Evolutionary conservation across 495 filamentous ascomycete genomes (phyloP).

Genomic region (Penicillium subrubescens): DNA sequence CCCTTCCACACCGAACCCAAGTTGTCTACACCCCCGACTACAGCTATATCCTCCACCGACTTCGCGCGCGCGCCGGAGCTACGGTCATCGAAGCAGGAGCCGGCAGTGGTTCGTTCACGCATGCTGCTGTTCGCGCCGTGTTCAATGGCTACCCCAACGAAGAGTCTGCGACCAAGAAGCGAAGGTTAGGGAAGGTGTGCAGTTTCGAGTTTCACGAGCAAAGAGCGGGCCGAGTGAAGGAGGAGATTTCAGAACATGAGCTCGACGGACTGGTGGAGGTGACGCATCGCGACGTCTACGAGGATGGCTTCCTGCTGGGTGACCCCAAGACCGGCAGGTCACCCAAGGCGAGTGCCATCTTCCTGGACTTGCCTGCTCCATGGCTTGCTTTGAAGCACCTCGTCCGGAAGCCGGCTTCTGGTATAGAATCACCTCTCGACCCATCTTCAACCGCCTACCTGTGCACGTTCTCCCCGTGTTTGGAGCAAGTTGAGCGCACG

Average conservation of each 20-base stretch:
- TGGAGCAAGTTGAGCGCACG: constrained; percentile 89
- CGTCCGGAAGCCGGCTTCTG: constrained; percentile 56
- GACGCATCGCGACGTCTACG: constrained; percentile 92
- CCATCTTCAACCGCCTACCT: constrained; percentile 66
- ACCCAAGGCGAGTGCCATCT: constrained; percentile 77
- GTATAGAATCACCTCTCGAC: constrained; percentile 64
- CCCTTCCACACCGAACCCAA: constrained; percentile 90
- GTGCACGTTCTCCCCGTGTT: constrained; percentile 94
- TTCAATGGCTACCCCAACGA: constrained; percentile 73
- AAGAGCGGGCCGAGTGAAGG: constrained; percentile 67
- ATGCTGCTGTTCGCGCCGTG: constrained; percentile 83
- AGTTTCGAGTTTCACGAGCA: constrained; percentile 92
- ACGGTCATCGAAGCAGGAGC: constrained; percentile 90
- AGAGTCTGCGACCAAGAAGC: constrained; percentile 31
- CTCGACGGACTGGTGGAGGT: constrained; percentile 72
- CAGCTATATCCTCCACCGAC: constrained; percentile 88
- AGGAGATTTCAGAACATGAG: constrained; percentile 76
- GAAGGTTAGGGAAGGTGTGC: constrained; percentile 71
- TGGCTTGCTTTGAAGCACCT: constrained; percentile 89
- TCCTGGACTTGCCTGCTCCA: constrained; percentile 91
- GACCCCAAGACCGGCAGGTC: constrained; percentile 46
- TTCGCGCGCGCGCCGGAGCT: constrained; percentile 78
- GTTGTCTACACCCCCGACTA: constrained; percentile 98
- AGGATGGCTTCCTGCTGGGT: constrained; percentile 73
- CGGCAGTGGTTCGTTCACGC: constrained; percentile 93